Percentiles rank a stretch among this genome's conserved stretches.
phyloP scores from a whole-genome alignment of 2,329 filamentous ascomycete species.

The Colletotrichum cuscutae region DNA sequence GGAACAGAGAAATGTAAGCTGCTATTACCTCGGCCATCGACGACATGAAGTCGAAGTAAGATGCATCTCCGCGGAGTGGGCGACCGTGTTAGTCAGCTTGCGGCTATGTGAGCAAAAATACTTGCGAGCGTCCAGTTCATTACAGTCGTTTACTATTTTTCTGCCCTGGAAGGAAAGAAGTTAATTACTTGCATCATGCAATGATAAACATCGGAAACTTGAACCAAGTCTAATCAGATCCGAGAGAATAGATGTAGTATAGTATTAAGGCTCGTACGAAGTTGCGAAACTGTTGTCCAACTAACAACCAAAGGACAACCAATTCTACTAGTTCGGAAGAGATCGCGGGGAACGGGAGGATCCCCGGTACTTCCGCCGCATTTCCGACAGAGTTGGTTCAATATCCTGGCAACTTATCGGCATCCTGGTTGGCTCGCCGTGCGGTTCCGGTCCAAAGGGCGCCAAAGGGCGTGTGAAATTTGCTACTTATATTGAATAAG shows the following conservation, averaged over 20 bases:
- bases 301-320: neutral
- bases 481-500: neutral
- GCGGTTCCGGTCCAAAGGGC: constrained; percentile 19
- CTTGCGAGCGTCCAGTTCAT: neutral
- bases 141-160: neutral
- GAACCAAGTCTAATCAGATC: neutral
- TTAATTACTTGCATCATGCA: neutral
- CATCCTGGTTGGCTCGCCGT: constrained; percentile 19
- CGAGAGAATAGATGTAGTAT: neutral
- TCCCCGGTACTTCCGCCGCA: constrained; percentile 10
- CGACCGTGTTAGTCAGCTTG: neutral
- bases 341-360: neutral
- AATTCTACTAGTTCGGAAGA: neutral
- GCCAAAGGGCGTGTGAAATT: neutral
- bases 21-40: neutral
- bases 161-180: neutral
- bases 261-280: neutral
- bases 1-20: neutral
- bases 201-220: neutral
- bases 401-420: constrained; percentile 5
- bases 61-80: neutral
- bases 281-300: neutral
- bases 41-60: neutral
- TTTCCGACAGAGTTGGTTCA: constrained; percentile 8
- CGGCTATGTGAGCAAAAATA: neutral